Base-by-base conservation (phyloP, 75 land plant genomes). In the Cunninghamia lanceolata region DNA sequence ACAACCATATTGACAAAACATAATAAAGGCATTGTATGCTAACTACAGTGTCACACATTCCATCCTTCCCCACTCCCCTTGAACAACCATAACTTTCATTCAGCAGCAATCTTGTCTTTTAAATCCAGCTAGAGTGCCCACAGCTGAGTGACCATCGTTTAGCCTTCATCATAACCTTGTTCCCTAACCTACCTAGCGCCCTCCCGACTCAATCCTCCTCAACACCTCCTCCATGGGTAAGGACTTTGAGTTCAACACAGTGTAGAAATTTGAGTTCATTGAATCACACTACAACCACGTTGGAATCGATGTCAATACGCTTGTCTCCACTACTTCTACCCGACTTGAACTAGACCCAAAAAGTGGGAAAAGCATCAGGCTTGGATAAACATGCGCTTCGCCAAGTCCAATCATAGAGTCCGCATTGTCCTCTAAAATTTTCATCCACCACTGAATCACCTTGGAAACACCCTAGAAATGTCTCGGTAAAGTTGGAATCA, bases 211-310 rank as follows among this genome's bases (percentile, higher is more conserved):
- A 89, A 56, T 89, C 66, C 89, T 95, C 35, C 45, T 95, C 82
- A 95, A 94, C 79, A 4, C 85, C 42, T 50, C 83, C 71, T 83
- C 84, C 83, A 78, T 56, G 35, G 90, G 91, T 15, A 85, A 87
- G 40, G 47, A 13, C 35, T 70, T 66, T 5, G 96, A 95, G 46
- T 92, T 95, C 87, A 94, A 95, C 83, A 91, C 93, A 1, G 88
- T 88, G 43, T 68, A 86, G 80, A 88, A 89, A 85, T 75, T 85
- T 35, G 93, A 92, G 66, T 89, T 94, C 54, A 19, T 35, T 16
- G 95, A 93, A 52, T 91, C 89, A 15, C 53, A 92, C 81, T 88
- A 86, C 68, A 94, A 94, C 82, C 96, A 92, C 81, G 92, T 94
- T 4, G 94, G 95, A 21, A 82, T 94, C 28, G 88, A 94, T 79